Conservation (phyloP, 2,329 filamentous ascomycete genomes). For the Alternaria consortialis region DNA sequence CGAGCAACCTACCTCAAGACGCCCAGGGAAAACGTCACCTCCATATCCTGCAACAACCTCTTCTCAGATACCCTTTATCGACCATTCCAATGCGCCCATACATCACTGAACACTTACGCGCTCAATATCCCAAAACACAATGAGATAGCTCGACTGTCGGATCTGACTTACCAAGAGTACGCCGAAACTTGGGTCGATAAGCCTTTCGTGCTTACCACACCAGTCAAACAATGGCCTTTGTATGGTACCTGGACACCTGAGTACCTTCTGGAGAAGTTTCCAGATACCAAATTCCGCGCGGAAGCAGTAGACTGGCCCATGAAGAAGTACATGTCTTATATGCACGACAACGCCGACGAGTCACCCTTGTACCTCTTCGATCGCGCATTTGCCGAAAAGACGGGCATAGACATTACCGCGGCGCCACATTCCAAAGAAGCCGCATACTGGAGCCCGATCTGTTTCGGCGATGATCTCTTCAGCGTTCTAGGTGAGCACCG, state of each 20-base stretch:
- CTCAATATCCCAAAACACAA: conserved; percentile 77
- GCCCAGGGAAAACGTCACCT: conserved; percentile 61
- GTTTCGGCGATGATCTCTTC: conserved; percentile 89
- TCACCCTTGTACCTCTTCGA: conserved; percentile 95
- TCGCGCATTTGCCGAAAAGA: conserved; percentile 85
- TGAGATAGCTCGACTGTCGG: conserved; percentile 72
- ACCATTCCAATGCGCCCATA: conserved; percentile 87
- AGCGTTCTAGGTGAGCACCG: conserved; percentile 78
- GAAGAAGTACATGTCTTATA: conserved; percentile 81
- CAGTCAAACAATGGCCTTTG: conserved; percentile 83
- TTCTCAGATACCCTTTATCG: conserved; percentile 92
- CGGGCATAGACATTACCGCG: conserved; percentile 62
- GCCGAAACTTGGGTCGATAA: conserved; percentile 76
- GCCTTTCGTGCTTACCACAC: conserved; percentile 86
- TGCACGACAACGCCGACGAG: conserved; percentile 81
- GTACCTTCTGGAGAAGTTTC: conserved; percentile 70
- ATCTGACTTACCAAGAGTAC: conserved; percentile 78
- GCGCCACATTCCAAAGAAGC: conserved; percentile 60
- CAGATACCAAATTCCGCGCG: conserved; percentile 77
- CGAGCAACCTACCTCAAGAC: conserved; percentile 77
- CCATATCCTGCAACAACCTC: conserved; percentile 76
- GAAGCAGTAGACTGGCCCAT: conserved; percentile 95
- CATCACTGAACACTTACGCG: conserved; percentile 71
- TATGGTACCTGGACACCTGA: conserved; percentile 77
- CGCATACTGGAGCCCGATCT: conserved; percentile 80